Evolutionary conservation across 2,329 filamentous ascomycete genomes (phyloP), one percentile per base, ranked within the genome.

Genomic region (Cyclaneusma minus): DNA sequence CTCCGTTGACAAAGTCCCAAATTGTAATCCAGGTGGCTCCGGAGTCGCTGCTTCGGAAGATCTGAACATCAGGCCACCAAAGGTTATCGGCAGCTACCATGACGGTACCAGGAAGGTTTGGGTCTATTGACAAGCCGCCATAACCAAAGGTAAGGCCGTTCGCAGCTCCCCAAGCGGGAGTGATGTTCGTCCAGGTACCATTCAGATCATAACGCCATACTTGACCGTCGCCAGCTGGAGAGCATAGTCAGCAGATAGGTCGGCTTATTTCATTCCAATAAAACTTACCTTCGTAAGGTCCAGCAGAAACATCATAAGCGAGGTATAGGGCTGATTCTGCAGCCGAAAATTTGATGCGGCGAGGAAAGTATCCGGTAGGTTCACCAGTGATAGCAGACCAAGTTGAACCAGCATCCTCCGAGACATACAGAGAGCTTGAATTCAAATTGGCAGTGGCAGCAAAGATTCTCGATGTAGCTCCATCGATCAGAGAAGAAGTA

Each of bases 261-360:
- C n/a, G n/a, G n/a, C n/a, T n/a, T n/a, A n/a, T n/a, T n/a, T n/a
- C n/a, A n/a, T n/a, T n/a, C n/a, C n/a, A n/a, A n/a, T n/a, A n/a
- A n/a, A n/a, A n/a, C n/a, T n/a, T n/a, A n/a, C 65, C 66, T 30
- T 70, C 66, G 30, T 68, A 71, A 2, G 66, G 67, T 0, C 67
- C 67, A 0, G 55, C 54, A 0, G 62, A 64, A 25, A 70, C 57
- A 10, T 54, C 55, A 38, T 70, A 70, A 0, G 57, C 60, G 5
- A 71, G 38, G 34, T 71, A 71, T 0, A 71, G 44, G 0, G 57
- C 56, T 30, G 64, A 61, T 39, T 71, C 63, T 0, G 44, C 39
- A 0, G 62, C 54, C 6, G 61, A 57, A 3, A 69, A 50, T 18
- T 55, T 56, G 23, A 56, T 53, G 43, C 67, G 67, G 44, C 69